A percentile compares a stretch with the other conserved stretches of the same genome.
These are phyloP conservation scores for Chlamydomonas reinhardtii DNA, from an alignment of 163 green algal genomes.

Conservation along the genomic window DNA sequence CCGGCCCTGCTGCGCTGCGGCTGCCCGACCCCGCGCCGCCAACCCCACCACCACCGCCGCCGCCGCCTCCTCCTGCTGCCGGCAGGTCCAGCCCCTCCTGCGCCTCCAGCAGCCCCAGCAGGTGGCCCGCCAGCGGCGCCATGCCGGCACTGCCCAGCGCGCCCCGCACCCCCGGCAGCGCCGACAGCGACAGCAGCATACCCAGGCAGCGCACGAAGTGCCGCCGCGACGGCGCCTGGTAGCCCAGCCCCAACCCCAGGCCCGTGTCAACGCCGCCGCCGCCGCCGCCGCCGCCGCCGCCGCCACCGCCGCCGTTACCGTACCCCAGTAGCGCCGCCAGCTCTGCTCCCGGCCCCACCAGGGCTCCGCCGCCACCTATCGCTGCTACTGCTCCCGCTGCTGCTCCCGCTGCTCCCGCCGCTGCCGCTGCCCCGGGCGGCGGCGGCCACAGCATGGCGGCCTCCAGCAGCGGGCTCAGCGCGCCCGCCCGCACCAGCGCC, in stretches of 20 bases:
- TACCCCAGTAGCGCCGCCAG: too few species aligned
- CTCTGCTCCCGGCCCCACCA: too few species aligned
- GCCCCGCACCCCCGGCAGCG: slow-evolving; percentile 1
- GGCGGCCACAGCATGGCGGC: slow-evolving; percentile 37
- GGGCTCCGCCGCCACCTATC: too few species aligned
- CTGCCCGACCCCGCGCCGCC: background rate
- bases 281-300: background rate
- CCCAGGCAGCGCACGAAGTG: slow-evolving; percentile 38
- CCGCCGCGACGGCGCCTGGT: background rate
- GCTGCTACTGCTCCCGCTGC: background rate
- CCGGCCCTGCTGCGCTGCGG: background rate
- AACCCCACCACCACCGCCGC: background rate
- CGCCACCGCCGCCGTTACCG: background rate
- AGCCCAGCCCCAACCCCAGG: too few species aligned
- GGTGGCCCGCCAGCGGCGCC: background rate
- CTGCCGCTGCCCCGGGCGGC: background rate
- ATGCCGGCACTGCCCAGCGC: background rate
- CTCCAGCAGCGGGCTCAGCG: slow-evolving; percentile 17
- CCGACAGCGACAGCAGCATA: slow-evolving; percentile 11
- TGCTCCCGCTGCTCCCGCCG: background rate
- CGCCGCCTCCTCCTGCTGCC: background rate
- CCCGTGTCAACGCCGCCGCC: too few species aligned
- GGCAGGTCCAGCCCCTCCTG: background rate
- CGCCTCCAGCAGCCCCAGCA: slow-evolving; percentile 25
- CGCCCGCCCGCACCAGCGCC: slow-evolving; percentile 21